Evolutionary conservation across 1,139 yeast genomes (phyloP), one percentile per base, ranked within the genome.

Genomic region (Magnusiomyces tetraspermus): DNA sequence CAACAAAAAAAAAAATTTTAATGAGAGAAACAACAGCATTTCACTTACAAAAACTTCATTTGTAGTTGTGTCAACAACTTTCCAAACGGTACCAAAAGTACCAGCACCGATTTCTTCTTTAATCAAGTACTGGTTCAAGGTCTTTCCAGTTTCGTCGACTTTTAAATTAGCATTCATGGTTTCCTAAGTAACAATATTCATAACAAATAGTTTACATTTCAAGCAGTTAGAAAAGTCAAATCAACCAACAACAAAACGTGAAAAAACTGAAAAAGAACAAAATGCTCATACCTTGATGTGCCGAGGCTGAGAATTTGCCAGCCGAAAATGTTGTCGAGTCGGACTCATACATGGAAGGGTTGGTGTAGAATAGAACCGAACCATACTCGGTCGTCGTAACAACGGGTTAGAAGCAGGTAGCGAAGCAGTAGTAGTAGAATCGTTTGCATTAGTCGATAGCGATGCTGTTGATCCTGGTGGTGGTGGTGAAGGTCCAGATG

Each of bases 61-160:
- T 0, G 68, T 64, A 17, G 58, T 60, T 24, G 76, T 69, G 65
- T 90, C 96, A 13, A 82, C 65, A 0, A 95, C 97, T 4, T 88
- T 78, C 61, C 92, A 85, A 2, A 92, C 97, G 0, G 83, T 79
- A 1, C 97, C 97, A 66, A 87, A 90, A 0, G 96, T 82, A 0
- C 97, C 97, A 59, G 83, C 80, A 0, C 97, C 97, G 49, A 90
- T 73, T 1, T 83, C 76, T 44, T 77, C 75, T 41, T 77, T 70
- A 15, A 90, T 73, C 52, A 76, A 74, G 67, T 89, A 92, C 60
- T 72, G 74, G 57, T 71, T 72, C 37, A 72, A 60, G 38, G 60
- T 60, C 26, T 47, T 58, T 54, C 70, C 69, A 2, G 63, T 62
- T 23, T 66, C 69, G 50, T 68, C 69, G 46, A 67, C 66, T 21